A percentile compares a stretch with the other conserved stretches of the same genome.
phyloP scores from a whole-genome alignment of 2,329 filamentous ascomycete genomes.

The Colletotrichum somersetense region DNA sequence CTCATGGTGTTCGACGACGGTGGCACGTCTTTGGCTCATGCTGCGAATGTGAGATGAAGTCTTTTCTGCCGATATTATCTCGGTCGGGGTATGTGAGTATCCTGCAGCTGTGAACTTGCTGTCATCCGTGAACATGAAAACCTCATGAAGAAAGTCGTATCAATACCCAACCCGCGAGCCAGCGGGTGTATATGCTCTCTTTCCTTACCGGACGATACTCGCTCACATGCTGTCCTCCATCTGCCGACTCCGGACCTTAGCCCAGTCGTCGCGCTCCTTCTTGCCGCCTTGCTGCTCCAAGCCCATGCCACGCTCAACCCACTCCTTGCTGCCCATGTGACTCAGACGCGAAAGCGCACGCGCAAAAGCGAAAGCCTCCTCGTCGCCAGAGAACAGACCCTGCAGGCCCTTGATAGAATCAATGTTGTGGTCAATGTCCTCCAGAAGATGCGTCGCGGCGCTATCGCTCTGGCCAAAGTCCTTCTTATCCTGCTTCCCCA shows the following conservation, averaged over 20 bases:
- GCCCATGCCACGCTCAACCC: constrained; percentile 87
- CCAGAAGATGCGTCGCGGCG: constrained; percentile 84
- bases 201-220: constrained; percentile 1
- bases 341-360: constrained; percentile 84
- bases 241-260: constrained; percentile 74
- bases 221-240: constrained; percentile 75
- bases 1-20: background rate
- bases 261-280: constrained; percentile 74
- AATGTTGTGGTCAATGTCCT: constrained; percentile 89
- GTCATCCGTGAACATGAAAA: constrained; percentile 6
- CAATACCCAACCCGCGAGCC: constrained; percentile 8
- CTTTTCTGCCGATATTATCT: constrained; percentile 2
- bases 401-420: constrained; percentile 82
- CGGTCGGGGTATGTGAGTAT: constrained; percentile 30
- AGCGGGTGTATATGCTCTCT: constrained; percentile 5
- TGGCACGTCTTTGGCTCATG: background rate
- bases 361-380: constrained; percentile 97
- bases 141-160: constrained; percentile 23
- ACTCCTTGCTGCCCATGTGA: constrained; percentile 95
- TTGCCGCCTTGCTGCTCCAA: constrained; percentile 74
- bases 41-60: background rate
- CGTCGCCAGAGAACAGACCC: constrained; percentile 91
- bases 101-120: constrained; percentile 19
- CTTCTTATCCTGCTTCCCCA: constrained; percentile 55
- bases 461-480: constrained; percentile 64